Conservation (phyloP, 176 grass and related monocot genomes). For the Phoenix roebelenii region DNA sequence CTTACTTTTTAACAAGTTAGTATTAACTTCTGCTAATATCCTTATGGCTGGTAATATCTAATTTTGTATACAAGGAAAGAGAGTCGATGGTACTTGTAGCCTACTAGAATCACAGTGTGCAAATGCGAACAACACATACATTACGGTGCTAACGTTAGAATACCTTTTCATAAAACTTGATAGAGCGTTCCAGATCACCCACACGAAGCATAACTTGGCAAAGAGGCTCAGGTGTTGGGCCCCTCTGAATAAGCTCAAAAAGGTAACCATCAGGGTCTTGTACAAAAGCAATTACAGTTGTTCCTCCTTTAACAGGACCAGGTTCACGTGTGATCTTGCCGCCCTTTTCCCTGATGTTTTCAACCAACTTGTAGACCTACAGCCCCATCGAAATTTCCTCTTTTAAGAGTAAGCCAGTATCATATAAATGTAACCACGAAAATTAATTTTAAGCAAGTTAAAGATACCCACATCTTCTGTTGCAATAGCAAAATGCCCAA, state of each 20-base stretch:
- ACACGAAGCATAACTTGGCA: constrained; percentile 99
- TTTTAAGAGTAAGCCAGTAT: not conserved
- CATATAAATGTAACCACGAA: not conserved
- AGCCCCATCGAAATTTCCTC: not conserved
- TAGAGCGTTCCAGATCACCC: constrained; percentile 79
- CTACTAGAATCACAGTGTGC: too few relatives aligned
- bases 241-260: constrained; percentile 94
- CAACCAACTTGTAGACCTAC: constrained; percentile 76
- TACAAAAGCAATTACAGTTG: constrained; percentile 85
- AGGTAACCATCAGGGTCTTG: constrained; percentile 83
- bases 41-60: too few relatives aligned
- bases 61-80: too few relatives aligned
- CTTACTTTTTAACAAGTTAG: too few relatives aligned
- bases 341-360: constrained; percentile 42
- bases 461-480: constrained; percentile 59
- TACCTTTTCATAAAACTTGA: constrained; percentile 96
- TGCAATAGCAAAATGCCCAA: constrained; percentile 97
- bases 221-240: constrained; percentile 73
- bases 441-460: constrained; percentile 4
- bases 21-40: too few relatives aligned
- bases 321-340: constrained; percentile 90
- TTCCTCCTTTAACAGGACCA: constrained; percentile 91
- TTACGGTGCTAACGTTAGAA: too few relatives aligned
- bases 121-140: too few relatives aligned
- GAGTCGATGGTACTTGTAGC: too few relatives aligned